phyloP scores from a whole-genome alignment of 192 early-diverging fungal species.

The Gorgonomyces haynaldii region DNA sequence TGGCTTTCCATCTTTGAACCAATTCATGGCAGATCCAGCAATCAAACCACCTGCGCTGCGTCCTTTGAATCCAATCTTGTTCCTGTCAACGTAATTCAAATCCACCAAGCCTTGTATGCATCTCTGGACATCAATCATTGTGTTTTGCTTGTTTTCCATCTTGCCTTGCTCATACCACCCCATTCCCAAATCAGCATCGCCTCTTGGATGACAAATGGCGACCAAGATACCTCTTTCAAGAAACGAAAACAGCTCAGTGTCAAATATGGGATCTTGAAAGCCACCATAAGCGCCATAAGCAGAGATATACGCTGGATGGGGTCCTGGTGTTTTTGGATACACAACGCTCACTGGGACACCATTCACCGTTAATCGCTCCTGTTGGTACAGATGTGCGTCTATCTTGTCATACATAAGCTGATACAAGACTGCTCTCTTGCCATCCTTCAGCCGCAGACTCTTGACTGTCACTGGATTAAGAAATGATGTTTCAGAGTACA shows the following conservation, averaged over 20 bases:
- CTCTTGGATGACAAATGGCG: constrained; percentile 36
- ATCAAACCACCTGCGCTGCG: constrained; percentile 35
- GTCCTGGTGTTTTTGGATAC: not conserved
- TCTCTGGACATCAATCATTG: constrained; percentile 19
- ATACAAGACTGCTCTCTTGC: not conserved
- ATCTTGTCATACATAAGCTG: not conserved
- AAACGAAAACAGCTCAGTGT: constrained; percentile 14
- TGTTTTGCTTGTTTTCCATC: constrained; percentile 19
- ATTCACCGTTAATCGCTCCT: constrained; percentile 13
- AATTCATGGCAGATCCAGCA: constrained; percentile 15
- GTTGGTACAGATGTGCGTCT: not conserved
- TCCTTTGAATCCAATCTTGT: constrained; percentile 15
- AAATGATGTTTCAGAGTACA: constrained; percentile 23
- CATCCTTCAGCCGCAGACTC: constrained; percentile 1
- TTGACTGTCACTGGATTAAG: not conserved
- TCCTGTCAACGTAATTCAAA: not conserved
- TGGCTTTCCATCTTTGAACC: constrained; percentile 4
- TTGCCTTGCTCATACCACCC: constrained; percentile 29
- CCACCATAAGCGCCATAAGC: constrained; percentile 37
- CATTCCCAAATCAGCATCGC: constrained; percentile 27
- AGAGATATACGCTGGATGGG: constrained; percentile 12
- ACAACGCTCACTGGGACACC: constrained; percentile 19
- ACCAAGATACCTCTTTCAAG: constrained; percentile 15
- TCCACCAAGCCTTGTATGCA: constrained; percentile 22
- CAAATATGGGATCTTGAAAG: constrained; percentile 17